These are phyloP conservation scores for Crithidia expoeki DNA, from an alignment of 208 protist genomes.

Conservation along the genomic window DNA sequence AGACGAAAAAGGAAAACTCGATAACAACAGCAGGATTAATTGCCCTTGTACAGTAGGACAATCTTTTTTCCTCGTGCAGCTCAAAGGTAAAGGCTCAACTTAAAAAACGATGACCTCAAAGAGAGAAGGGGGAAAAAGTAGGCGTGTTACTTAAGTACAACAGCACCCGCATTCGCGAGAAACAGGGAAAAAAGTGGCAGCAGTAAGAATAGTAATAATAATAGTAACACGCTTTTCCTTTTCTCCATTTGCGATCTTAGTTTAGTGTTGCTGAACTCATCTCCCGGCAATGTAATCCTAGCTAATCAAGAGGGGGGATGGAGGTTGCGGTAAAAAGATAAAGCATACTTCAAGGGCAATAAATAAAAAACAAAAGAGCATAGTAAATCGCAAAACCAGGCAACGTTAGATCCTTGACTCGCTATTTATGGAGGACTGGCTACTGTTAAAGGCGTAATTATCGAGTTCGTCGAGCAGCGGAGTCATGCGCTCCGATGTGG, in stretches of 20 bases:
- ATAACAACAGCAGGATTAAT: no score
- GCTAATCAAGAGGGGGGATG: background rate
- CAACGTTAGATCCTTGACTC: slow-evolving; percentile 25
- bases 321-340: slow-evolving; percentile 10
- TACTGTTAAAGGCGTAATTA: slow-evolving; percentile 70
- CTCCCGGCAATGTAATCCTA: background rate
- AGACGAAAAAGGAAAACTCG: background rate
- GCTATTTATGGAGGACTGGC: slow-evolving; percentile 59
- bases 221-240: background rate
- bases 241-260: background rate
- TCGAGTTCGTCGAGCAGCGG: slow-evolving; percentile 81
- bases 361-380: slow-evolving; percentile 20
- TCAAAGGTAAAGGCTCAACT: no score
- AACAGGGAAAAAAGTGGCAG: background rate
- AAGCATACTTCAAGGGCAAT: background rate
- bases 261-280: background rate
- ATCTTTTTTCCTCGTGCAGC: no score
- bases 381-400: slow-evolving; percentile 2
- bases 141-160: background rate
- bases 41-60: background rate
- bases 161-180: no score
- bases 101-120: no score
- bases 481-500: slow-evolving; percentile 72
- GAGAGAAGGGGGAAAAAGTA: background rate
- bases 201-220: background rate